Base-by-base conservation (phyloP, 2,329 filamentous ascomycete species). In the Pyrenophora tritici-repentis region DNA sequence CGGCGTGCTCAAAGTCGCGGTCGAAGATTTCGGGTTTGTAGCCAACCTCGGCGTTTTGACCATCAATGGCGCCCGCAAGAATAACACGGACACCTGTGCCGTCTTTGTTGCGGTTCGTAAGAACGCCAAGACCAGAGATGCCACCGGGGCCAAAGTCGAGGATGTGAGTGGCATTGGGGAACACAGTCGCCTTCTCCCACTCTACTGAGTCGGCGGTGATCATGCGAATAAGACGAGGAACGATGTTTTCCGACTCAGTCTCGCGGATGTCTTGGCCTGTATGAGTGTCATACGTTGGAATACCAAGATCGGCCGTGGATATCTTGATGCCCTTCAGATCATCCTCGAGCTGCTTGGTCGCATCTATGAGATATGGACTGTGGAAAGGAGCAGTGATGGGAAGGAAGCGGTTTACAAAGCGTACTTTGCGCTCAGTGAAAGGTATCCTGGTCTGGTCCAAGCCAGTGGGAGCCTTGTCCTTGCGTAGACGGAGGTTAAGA, bases 21-120 rank as follows among this genome's bases (percentile, higher is more conserved):
- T 99, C 93, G 66, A 99, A 99, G 43, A 99, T 82, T 77, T 99
- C 94, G 2, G 93, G 89, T 82, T 99, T 99, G 81, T 97, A 99
- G 47, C 94, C 94, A 56, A 99, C 88, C 75, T 97, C 94, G 26
- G 83, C 81, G 53, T 95, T 88, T 16, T 91, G 91, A 43, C 93
- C 93, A 66, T 93, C 90, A 66, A 99, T 88, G n/a, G 91, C 84
- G 58, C 95, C 94, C 36, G 91, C 94, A 51, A 99, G 83, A 61
- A 99, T 96, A 60, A 99, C 92, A 55, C 93, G 91, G 31, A 99
- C 94, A 67, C 94, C 94, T 50, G 91, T 97, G 58, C 94, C 94
- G 74, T 99, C 95, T 81, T 99, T 99, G 83, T 97, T 99, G 66
- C 94, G 90, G 81, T 96, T 97, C 50, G 94, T 99, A 58, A 99